phyloP scores from a whole-genome alignment of 1,139 yeast species.

The Geotrichum bryndzae region DNA sequence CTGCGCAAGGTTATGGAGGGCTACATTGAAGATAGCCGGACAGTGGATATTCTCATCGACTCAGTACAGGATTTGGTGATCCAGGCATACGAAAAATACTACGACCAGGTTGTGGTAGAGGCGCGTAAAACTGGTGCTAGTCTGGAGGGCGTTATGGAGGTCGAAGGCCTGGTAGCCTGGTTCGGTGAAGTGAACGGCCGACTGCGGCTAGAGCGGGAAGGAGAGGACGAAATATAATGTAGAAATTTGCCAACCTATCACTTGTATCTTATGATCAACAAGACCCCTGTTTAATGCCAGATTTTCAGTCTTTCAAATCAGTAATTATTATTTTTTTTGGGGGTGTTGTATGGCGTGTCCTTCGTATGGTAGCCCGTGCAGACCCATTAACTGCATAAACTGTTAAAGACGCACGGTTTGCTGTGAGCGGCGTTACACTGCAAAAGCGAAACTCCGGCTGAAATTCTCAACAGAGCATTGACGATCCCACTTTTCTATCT shows the following conservation, averaged over 20 bases:
- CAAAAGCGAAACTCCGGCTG: neutral
- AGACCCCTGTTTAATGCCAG: neutral
- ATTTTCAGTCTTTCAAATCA: neutral
- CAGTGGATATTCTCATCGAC: conserved; percentile 48
- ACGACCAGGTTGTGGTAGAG: conserved; percentile 30
- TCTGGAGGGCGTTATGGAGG: conserved; percentile 30
- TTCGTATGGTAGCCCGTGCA: neutral
- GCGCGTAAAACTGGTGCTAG: conserved; percentile 21
- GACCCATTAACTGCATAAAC: neutral
- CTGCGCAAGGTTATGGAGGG: conserved; percentile 46
- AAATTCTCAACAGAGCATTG: neutral
- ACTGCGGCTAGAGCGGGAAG: conserved; percentile 20
- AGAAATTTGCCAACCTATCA: neutral
- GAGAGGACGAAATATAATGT: neutral
- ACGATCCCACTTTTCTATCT: neutral
- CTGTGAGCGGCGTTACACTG: neutral
- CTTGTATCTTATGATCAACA: neutral
- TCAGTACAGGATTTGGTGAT: conserved; percentile 54
- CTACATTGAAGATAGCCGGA: conserved; percentile 43
- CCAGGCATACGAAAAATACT: conserved; percentile 45
- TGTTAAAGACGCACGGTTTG: neutral
- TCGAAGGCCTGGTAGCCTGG: conserved; percentile 47
- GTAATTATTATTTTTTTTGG: neutral
- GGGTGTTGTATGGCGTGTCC: neutral
- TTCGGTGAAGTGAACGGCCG: conserved; percentile 42